Base-by-base conservation (phyloP, 805 yeast species). In the Jamesozyma hellenica region DNA sequence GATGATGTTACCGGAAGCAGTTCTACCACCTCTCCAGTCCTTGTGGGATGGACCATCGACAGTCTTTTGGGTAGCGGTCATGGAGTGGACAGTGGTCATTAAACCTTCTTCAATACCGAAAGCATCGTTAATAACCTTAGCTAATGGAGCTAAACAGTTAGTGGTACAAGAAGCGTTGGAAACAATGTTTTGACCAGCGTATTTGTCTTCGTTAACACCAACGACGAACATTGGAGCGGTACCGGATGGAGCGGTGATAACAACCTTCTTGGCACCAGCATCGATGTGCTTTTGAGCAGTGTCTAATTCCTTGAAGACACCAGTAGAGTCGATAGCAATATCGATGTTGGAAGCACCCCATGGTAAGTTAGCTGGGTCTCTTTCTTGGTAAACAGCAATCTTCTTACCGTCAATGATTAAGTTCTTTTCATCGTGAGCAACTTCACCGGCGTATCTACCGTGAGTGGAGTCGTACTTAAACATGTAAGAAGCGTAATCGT, bases 11-110 rank as follows among this genome's bases (percentile, higher is more conserved):
- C 77, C 82, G 47, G 81, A 74, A 59, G 82, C 82, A 53, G 82
- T 75, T 71, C 82, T 74, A 64, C 82, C 82, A 68, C 82, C 82
- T 74, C 83, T 75, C 83, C 83, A 77, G 70, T 77, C 83, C 70
- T 77, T 77, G 70, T 75, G 80, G 63, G 83, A 77, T 61, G 82
- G 80, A 68, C 82, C 82, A 61, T 77, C 83, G 54, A 77, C 83
- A 47, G 82, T 75, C 71, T 77, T 76, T 66, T 77, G 82, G 49
- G 82, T 74, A 47, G 82, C 82, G 46, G 82, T 77, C 65, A 74
- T 68, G 58, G 82, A 74, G 71, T 77, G 82, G 46, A 75, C 81
- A 48, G 82, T 76, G 67, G 83, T 77, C 83, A 77, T 77, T 61
- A 77, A 72, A 68, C 81, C 83, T 67, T 77, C 83, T 62, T 75